phyloP scores from a whole-genome alignment of 2,329 filamentous ascomycete species.

The Claviceps sorghi region DNA sequence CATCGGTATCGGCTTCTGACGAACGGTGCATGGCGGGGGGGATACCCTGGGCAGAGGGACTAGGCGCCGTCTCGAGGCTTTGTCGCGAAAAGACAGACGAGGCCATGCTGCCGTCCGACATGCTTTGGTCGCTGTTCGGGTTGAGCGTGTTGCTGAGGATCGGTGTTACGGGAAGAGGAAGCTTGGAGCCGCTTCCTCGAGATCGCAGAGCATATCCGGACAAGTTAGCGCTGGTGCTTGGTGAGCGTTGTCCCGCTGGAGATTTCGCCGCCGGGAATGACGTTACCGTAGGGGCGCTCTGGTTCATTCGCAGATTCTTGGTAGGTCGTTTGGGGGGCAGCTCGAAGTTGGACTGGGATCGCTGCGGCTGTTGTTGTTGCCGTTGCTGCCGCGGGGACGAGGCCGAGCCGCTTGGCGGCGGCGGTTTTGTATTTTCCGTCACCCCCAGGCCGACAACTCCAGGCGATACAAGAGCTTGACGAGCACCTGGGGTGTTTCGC shows the following conservation, averaged over 20 bases:
- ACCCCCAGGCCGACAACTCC: background rate
- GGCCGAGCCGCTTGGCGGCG: conserved; percentile 2
- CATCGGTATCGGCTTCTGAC: conserved; percentile 5
- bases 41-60: conserved; percentile 15
- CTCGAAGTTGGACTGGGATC: background rate
- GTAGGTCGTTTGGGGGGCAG: background rate
- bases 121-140: conserved; percentile 21
- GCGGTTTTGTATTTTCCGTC: background rate
- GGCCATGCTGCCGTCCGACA: conserved; percentile 28
- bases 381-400: background rate
- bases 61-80: conserved; percentile 21
- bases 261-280: background rate
- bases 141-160: conserved; percentile 22
- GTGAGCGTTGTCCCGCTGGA: conserved; percentile 9
- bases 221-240: conserved; percentile 12
- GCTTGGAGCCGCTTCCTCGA: conserved; percentile 22
- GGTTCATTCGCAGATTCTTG: background rate
- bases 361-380: background rate
- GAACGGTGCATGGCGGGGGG: conserved; percentile 12
- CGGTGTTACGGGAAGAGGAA: conserved; percentile 25
- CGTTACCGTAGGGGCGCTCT: background rate
- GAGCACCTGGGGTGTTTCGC: background rate
- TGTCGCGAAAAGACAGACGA: conserved; percentile 26
- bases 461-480: background rate
- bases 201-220: conserved; percentile 19